Base-by-base conservation (phyloP, 2,329 filamentous ascomycete species). In the Arthroderma sp. region DNA sequence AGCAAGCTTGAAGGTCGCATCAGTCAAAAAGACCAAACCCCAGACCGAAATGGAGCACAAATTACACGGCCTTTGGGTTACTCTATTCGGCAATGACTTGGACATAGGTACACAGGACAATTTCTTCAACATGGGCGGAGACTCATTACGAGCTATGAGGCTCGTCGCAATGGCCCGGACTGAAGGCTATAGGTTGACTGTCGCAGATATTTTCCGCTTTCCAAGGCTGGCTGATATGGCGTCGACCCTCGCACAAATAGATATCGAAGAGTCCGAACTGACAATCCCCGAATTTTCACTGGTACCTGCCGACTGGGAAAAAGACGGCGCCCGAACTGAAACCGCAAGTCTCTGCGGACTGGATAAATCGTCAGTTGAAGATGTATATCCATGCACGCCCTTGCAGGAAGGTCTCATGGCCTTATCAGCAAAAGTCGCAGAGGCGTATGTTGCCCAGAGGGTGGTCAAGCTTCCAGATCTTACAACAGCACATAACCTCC, bases 351-450 rank as follows among this genome's bases (percentile, higher is more conserved):
- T 42, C 8, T 60, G 55, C 42, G 41, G 43, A 6, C 29, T 58
- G 32, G 39, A 53, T 22, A 22, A 22, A 22, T 22, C 15, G 15
- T 22, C 15, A 22, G 15, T 62, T 43, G 54, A 58, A 29, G 58
- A 62, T 45, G 52, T 60, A 9, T 60, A 58, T 40, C 58, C 58
- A 3, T 59, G 56, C 43, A 59, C 56, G 8, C 55, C 64, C 3
- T 53, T 68, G 0, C 66, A 68, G 45, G 64, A 67, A 53, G 66
- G 61, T 5, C 54, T 68, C 5, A 48, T 67, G 40, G 62, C 65
- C 1, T 56, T 68, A 11, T 63, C 63, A 1, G 55, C 58, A 29
- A 63, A 61, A 49, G 52, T 61, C 37, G 53, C 56, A 8, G 62
- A 60, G 11, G 60, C 65, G 5, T 69, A 69, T 43, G 57, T 66